phyloP scores from a whole-genome alignment of 2,329 filamentous ascomycete genomes.

The Fusarium sp. region DNA sequence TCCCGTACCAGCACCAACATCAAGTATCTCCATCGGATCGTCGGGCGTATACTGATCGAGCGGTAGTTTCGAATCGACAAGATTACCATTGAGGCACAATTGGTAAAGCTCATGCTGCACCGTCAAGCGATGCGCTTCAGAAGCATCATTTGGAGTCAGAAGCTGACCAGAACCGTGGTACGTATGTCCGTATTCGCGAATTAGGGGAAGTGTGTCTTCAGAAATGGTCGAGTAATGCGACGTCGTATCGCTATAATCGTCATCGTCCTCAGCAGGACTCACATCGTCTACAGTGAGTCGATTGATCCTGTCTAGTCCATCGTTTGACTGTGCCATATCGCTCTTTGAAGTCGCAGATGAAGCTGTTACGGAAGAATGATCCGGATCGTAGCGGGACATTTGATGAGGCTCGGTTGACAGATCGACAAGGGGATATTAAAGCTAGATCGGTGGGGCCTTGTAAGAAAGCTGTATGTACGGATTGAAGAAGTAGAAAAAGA shows the following conservation, averaged over 20 bases:
- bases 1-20: constrained; percentile 59
- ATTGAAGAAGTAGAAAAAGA: not conserved
- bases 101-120: constrained; percentile 53
- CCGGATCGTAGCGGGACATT: constrained; percentile 29
- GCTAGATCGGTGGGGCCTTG: not conserved
- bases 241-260: constrained; percentile 46
- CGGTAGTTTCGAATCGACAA: constrained; percentile 51
- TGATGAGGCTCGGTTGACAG: constrained; percentile 17
- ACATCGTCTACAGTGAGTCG: constrained; percentile 22
- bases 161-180: constrained; percentile 54
- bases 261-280: constrained; percentile 40
- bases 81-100: constrained; percentile 50
- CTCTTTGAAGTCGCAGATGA: constrained; percentile 7
- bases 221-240: constrained; percentile 54
- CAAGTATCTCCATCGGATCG: constrained; percentile 52
- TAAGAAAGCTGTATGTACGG: constrained; percentile 5
- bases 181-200: constrained; percentile 52
- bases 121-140: constrained; percentile 49
- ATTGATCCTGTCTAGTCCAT: constrained; percentile 16
- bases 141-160: constrained; percentile 52
- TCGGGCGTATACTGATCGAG: constrained; percentile 41
- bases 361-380: constrained; percentile 19
- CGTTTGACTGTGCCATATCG: constrained; percentile 21
- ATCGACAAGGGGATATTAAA: constrained; percentile 26
- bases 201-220: constrained; percentile 50